phyloP scores from a whole-genome alignment of 176 grass and related monocot genomes.

The Pontederia crassipes region DNA sequence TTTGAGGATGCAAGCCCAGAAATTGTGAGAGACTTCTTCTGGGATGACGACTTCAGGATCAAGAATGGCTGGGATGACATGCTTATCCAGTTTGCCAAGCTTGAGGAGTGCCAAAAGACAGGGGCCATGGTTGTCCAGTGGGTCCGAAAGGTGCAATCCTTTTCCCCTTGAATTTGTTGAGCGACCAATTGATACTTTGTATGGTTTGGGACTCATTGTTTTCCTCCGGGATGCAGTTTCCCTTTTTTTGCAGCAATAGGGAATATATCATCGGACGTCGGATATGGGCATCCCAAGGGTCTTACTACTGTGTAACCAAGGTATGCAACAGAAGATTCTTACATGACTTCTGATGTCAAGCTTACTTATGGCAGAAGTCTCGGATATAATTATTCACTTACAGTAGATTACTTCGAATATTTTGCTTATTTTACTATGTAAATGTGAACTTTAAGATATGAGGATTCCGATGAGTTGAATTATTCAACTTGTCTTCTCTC shows the following conservation, averaged over 20 bases:
- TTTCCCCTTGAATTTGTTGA: not conserved
- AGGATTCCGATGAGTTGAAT: no score
- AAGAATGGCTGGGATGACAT: conserved; percentile 84
- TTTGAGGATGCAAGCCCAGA: conserved; percentile 71
- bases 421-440: no score
- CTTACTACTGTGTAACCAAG: conserved; percentile 87
- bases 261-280: conserved; percentile 88
- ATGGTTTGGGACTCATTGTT: not conserved
- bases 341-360: no score
- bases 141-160: conserved; percentile 63
- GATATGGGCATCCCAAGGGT: conserved; percentile 66
- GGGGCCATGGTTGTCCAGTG: conserved; percentile 77
- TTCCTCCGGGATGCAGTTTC: conserved; percentile 50
- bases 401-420: no score
- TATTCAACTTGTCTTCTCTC: no score
- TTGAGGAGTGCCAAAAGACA: conserved; percentile 57
- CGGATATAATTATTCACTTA: no score
- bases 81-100: conserved; percentile 59
- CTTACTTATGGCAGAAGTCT: no score
- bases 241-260: conserved; percentile 89
- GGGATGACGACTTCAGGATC: conserved; percentile 88
- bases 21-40: conserved; percentile 82
- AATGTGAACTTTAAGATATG: no score
- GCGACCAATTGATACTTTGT: conserved; percentile 3
- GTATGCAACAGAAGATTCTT: conserved; percentile 11